Evolutionary conservation across 139 green algal species (phyloP).

Genomic region (Eudorina sp.): DNA sequence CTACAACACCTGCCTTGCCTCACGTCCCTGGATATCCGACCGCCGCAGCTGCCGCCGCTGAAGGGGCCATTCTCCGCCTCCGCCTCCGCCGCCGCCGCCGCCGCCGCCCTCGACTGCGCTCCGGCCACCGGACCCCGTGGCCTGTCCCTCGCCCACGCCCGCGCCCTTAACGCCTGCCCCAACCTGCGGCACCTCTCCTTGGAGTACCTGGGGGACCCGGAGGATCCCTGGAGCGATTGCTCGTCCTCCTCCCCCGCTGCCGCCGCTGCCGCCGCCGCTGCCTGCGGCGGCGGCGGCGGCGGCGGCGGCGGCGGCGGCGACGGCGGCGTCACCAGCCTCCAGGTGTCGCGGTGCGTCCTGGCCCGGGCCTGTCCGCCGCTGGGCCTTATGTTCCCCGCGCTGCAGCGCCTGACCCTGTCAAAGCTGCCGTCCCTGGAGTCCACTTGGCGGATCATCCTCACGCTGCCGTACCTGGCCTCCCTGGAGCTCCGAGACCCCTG

Average conservation of each 20-base stretch:
- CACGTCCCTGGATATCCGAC: neutral
- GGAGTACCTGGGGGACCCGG: neutral
- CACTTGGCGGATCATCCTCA: neutral
- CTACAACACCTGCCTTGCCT: constrained; percentile 1
- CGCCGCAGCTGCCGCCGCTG: neutral
- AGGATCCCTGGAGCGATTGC: neutral
- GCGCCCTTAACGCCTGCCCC: neutral
- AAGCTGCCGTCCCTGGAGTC: constrained; percentile 19
- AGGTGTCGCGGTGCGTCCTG: neutral
- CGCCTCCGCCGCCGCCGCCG: neutral
- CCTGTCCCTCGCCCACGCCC: neutral
- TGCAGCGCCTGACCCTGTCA: neutral
- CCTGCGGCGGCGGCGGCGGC: neutral
- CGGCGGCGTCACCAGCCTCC: neutral
- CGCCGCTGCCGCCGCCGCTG: too few relatives aligned
- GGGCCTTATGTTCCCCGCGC: constrained; percentile 19
- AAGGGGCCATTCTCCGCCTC: neutral
- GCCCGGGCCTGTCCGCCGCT: neutral
- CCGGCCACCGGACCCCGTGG: neutral
- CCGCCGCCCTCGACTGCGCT: neutral
- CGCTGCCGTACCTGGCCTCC: neutral
- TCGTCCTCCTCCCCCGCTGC: too few relatives aligned
- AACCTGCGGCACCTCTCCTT: neutral
- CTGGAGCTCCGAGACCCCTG: constrained; percentile 32
- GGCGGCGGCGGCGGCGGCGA: neutral